Evolutionary conservation across 2,329 filamentous ascomycete genomes (phyloP).

Genomic region (Clonostachys chloroleuca): DNA sequence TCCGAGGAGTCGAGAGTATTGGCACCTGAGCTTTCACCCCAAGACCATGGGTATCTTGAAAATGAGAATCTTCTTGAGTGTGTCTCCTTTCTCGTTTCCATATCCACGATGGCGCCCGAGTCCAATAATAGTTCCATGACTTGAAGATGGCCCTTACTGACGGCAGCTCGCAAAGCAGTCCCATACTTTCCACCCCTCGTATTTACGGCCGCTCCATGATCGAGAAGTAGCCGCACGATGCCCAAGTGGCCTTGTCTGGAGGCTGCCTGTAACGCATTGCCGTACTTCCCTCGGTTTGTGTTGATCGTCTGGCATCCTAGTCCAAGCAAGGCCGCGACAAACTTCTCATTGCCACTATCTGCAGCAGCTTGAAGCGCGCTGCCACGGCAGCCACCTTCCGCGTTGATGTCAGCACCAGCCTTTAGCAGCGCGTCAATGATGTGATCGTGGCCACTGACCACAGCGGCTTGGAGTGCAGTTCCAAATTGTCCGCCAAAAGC

Average conservation of each 20-base stretch:
- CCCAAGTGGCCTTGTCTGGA: neutral
- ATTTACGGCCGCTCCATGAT: neutral
- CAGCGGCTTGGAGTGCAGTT: slow-evolving; percentile 1
- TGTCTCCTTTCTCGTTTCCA: no score
- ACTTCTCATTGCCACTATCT: no score
- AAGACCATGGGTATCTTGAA: no score
- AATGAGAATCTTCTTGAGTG: no score
- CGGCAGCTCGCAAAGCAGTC: neutral
- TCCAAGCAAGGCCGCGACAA: no score
- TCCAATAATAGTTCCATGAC: no score
- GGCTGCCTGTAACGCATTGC: slow-evolving; percentile 1
- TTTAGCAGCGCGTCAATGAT: neutral
- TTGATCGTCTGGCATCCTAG: no score
- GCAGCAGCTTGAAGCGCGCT: no score
- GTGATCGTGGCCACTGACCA: neutral
- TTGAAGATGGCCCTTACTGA: neutral
- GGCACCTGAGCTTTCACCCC: no score
- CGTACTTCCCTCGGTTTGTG: neutral
- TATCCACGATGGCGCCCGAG: no score
- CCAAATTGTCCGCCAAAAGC: neutral
- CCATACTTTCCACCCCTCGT: neutral
- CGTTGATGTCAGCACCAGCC: slow-evolving; percentile 1
- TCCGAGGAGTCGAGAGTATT: no score
- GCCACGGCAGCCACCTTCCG: no score
- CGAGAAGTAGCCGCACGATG: neutral